phyloP scores from a whole-genome alignment of 306 rosid species.

The Cicer arietinum region DNA sequence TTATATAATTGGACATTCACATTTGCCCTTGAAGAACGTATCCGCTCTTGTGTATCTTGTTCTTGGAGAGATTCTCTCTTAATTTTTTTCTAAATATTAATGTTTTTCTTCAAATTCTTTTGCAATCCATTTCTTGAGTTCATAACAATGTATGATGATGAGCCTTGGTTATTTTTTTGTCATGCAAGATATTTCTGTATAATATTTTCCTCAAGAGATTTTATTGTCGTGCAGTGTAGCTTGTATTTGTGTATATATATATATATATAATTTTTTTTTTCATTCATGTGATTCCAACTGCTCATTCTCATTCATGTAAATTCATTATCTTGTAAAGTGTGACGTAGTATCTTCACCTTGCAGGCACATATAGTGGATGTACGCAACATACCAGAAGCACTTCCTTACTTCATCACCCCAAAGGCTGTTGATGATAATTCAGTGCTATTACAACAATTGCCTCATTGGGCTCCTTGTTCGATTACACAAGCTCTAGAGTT shows the following conservation, averaged over 20 bases:
- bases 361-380: slow-evolving; percentile 85
- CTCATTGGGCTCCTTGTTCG: slow-evolving; percentile 99
- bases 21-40: no score
- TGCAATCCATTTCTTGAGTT: no score
- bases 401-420: slow-evolving; percentile 94
- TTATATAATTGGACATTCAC: background rate
- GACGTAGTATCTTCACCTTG: slow-evolving; percentile 42
- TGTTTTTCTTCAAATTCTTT: no score
- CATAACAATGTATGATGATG: no score
- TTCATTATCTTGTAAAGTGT: slow-evolving; percentile 40
- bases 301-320: slow-evolving; percentile 13
- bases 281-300: slow-evolving; percentile 22
- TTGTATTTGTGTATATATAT: background rate
- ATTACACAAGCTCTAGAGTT: slow-evolving; percentile 96
- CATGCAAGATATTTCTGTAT: no score
- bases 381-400: slow-evolving; percentile 91
- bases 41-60: no score
- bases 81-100: no score
- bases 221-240: slow-evolving; percentile 14
- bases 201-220: background rate
- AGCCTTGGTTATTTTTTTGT: no score
- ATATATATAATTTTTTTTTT: background rate
- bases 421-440: slow-evolving; percentile 94
- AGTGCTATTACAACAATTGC: slow-evolving; percentile 88
- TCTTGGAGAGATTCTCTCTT: no score